A percentile compares a stretch with the other conserved stretches of the same genome.
Evolutionary conservation across 2,329 filamentous ascomycete genomes (phyloP).

Genomic region (Penicillium sp.): DNA sequence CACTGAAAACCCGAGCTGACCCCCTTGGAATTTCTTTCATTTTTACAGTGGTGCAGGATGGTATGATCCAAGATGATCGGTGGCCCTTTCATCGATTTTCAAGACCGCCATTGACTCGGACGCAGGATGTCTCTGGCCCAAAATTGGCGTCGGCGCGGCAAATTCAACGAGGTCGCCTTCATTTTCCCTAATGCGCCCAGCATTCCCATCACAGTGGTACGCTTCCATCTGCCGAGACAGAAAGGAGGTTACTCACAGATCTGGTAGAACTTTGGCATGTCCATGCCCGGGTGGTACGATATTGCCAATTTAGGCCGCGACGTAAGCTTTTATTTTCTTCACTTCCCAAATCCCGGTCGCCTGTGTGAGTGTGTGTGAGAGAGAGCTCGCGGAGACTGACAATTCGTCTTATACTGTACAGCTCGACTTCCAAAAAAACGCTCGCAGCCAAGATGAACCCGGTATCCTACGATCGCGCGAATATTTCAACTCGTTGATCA

Average conservation of each 20-base stretch:
- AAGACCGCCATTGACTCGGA: neutral
- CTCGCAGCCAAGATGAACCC: constrained; percentile 47
- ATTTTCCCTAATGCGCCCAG: constrained; percentile 84
- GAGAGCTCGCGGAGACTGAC: neutral
- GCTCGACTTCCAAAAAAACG: constrained; percentile 39
- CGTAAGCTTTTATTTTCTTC: constrained; percentile 23
- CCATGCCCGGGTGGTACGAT: constrained; percentile 66
- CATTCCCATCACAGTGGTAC: constrained; percentile 78
- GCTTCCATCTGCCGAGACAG: constrained; percentile 20
- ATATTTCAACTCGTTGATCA: constrained; percentile 74
- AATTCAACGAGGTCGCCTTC: constrained; percentile 86
- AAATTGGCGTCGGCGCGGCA: constrained; percentile 73
- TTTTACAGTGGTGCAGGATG: constrained; percentile 43
- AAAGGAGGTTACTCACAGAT: neutral
- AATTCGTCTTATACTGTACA: constrained; percentile 9
- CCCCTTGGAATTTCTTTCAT: neutral
- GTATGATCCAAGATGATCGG: constrained; percentile 21
- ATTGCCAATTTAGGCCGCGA: constrained; percentile 42
- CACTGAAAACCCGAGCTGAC: neutral
- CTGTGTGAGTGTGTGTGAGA: no score
- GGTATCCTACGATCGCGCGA: constrained; percentile 68
- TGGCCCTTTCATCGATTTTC: neutral
- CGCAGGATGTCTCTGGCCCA: constrained; percentile 67
- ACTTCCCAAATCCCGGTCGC: neutral
- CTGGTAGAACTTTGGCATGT: constrained; percentile 63